Conservation (phyloP, 805 yeast species). For the Metschnikowia shivogae region DNA sequence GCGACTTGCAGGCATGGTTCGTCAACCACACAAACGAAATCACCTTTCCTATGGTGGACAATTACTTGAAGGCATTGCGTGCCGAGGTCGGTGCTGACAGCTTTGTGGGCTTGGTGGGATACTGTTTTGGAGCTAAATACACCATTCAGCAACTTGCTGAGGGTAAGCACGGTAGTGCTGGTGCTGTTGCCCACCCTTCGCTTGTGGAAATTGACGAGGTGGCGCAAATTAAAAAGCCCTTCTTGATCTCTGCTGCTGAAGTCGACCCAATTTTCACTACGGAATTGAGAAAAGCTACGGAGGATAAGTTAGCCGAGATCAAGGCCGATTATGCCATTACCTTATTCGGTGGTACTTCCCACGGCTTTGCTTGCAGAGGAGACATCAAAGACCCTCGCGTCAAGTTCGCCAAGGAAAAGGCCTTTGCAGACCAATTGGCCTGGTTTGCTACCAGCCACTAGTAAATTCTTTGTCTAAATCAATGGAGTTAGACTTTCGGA, state of each 20-base stretch:
- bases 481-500: no score
- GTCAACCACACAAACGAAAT: constrained; percentile 47
- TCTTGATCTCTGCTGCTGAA: constrained; percentile 74
- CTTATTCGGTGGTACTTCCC: constrained; percentile 58
- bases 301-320: constrained; percentile 46
- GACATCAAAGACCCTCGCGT: constrained; percentile 52
- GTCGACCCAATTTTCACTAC: constrained; percentile 57
- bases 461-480: background rate
- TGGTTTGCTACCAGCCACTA: constrained; percentile 12
- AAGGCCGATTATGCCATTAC: constrained; percentile 57
- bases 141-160: constrained; percentile 48
- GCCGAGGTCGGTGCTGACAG: constrained; percentile 37
- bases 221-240: constrained; percentile 54
- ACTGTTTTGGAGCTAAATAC: constrained; percentile 81
- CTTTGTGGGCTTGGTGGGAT: constrained; percentile 61
- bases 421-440: constrained; percentile 44
- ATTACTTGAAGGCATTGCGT: constrained; percentile 44
- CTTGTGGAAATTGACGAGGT: constrained; percentile 64
- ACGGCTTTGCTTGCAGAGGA: constrained; percentile 82
- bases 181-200: constrained; percentile 84
- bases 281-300: constrained; percentile 62
- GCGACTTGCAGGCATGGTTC: constrained; percentile 45
- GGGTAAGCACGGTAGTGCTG: constrained; percentile 48
- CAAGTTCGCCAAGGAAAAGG: constrained; percentile 64
- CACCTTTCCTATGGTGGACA: constrained; percentile 46